Evolutionary conservation across 345 rosid genomes (phyloP).

Genomic region (Conringia planisiliqua): DNA sequence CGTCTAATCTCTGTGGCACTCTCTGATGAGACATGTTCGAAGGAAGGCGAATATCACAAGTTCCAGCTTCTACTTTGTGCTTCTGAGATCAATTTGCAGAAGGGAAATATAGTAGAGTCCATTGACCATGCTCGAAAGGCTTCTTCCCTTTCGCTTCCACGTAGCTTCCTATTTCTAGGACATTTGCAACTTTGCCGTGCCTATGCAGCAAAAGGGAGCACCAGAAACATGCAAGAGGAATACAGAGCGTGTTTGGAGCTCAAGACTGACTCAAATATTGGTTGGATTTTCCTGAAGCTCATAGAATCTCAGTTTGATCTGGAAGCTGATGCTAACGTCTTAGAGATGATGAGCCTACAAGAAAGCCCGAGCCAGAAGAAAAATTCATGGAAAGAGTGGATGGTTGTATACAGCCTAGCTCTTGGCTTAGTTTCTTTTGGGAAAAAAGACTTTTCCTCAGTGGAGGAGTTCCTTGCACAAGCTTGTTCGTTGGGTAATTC

Average conservation of each 20-base stretch:
- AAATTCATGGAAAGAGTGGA: slow-evolving; percentile 58
- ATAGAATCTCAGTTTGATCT: slow-evolving; percentile 59
- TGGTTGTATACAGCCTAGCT: slow-evolving; percentile 50
- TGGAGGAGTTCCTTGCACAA: slow-evolving; percentile 59
- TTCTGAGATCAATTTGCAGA: slow-evolving; percentile 75
- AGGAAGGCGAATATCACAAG: slow-evolving; percentile 53
- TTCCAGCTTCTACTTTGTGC: slow-evolving; percentile 86
- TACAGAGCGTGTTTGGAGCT: slow-evolving; percentile 70
- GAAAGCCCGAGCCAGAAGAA: slow-evolving; percentile 45
- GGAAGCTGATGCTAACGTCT: slow-evolving; percentile 43
- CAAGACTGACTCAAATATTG: slow-evolving; percentile 65
- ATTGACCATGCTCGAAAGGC: slow-evolving; percentile 53
- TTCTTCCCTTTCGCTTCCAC: slow-evolving; percentile 56
- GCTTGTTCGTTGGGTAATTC: slow-evolving; percentile 53
- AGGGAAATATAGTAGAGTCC: slow-evolving; percentile 43
- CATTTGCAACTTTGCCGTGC: slow-evolving; percentile 76
- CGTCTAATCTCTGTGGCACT: slow-evolving; percentile 55
- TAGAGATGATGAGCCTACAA: slow-evolving; percentile 45
- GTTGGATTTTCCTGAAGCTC: slow-evolving; percentile 75
- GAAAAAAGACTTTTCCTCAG: slow-evolving; percentile 50
- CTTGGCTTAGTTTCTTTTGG: slow-evolving; percentile 54
- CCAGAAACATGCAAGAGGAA: slow-evolving; percentile 43
- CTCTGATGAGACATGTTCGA: slow-evolving; percentile 47
- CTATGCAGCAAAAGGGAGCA: slow-evolving; percentile 61
- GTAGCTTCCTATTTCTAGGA: slow-evolving; percentile 61